These are phyloP conservation scores for Nigrospora osmanthi DNA, from an alignment of 2,329 filamentous ascomycete genomes.

Conservation along the genomic window DNA sequence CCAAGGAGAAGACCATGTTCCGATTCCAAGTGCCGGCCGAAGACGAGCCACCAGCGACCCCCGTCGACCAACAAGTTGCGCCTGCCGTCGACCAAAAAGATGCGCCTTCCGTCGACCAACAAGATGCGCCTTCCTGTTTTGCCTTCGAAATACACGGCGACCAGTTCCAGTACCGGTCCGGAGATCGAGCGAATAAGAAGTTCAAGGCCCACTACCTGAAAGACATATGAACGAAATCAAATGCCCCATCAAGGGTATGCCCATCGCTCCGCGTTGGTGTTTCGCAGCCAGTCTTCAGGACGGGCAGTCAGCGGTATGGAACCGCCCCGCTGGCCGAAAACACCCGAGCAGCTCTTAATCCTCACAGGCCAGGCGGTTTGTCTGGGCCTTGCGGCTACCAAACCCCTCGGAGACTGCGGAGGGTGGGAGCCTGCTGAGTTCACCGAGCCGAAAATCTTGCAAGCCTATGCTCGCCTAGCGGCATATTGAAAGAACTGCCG, in stretches of 20 bases:
- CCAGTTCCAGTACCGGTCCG: slow-evolving; percentile 75
- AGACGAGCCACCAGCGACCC: slow-evolving; percentile 2
- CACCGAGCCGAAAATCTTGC: no score
- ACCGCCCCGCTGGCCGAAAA: no score
- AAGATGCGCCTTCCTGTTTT: slow-evolving; percentile 34
- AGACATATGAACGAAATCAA: slow-evolving; percentile 48
- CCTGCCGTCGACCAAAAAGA: slow-evolving; percentile 16
- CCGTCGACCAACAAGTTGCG: slow-evolving; percentile 11
- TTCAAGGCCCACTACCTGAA: slow-evolving; percentile 79
- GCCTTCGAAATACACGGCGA: slow-evolving; percentile 82
- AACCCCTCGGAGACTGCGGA: no score
- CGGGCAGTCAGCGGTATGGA: no score
- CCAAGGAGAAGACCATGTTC: slow-evolving; percentile 88
- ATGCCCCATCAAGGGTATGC: not conserved
- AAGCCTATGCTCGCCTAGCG: no score
- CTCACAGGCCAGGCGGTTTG: no score
- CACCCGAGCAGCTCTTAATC: no score
- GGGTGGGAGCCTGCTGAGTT: no score
- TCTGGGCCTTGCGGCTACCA: no score
- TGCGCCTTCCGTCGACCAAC: not conserved
- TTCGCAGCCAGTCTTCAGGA: no score
- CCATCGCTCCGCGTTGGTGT: no score
- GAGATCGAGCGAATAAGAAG: slow-evolving; percentile 83
- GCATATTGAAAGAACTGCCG: no score
- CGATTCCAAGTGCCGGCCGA: slow-evolving; percentile 56